Evolutionary conservation across 1,284 basidiomycete genomes (phyloP), one percentile per base, ranked within the genome.

Genomic region (Cryptococcus neoformans): DNA sequence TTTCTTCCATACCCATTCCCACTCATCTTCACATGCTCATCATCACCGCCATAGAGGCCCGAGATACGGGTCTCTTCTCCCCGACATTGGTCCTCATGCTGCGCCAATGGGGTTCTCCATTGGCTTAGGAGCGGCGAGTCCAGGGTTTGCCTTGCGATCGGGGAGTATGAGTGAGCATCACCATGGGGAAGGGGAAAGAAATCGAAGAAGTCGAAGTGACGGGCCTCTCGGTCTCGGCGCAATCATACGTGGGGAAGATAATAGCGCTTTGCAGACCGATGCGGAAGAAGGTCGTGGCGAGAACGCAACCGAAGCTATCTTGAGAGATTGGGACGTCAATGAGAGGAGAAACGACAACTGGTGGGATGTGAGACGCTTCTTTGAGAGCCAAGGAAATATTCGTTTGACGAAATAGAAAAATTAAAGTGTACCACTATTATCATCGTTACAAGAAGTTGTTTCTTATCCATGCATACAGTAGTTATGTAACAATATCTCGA

Each of bases 81-180:
- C 76, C 6, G 77, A 77, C n/a, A 53, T 73, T 11, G 65, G 59
- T n/a, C 64, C 68, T 4, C 52, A 53, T 4, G 67, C 66, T 8
- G 65, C 70, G 0, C 74, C 74, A 0, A 70, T 74, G 0, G 74
- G 76, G 0, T 78, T 79, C 63, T 64, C 69, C 2, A 78, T 79
- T 40, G 78, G 78, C 11, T 62, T 79, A 37, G 77, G 76, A 47
- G 76, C 76, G 5, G 69, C 75, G n/a, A 72, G 69, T 28, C 78
- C 78, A 1, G 78, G 78, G 2, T 79, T 79, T 56, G 70, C 73
- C 7, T 60, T 78, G 12, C 62, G 76, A 4, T 62, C 66, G 2
- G 66, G 60, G n/a, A 61, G 59, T 48, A 62, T 70, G 28, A 62
- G 59, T 28, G 53, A 45, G 34, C 46, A 44, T 51, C 37, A 55